phyloP scores from a whole-genome alignment of 306 rosid species.

The Lathyrus tuberosus region DNA sequence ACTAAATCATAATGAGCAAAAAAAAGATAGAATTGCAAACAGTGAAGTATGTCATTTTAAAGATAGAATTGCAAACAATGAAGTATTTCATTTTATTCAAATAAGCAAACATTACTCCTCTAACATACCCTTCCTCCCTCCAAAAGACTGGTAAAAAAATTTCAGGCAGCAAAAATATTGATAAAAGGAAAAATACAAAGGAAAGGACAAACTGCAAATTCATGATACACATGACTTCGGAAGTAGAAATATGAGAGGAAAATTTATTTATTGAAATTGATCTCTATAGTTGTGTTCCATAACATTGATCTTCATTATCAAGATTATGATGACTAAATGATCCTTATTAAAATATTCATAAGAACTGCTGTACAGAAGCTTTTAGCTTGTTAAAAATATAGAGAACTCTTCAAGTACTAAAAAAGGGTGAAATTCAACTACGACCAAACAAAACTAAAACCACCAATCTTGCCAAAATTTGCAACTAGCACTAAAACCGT shows the following conservation, averaged over 20 bases:
- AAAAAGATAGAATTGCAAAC: slow-evolving; percentile 4
- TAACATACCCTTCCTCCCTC: background rate
- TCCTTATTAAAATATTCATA: slow-evolving; percentile 2
- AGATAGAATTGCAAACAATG: background rate
- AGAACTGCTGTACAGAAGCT: background rate
- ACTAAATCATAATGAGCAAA: background rate
- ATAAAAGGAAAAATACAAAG: slow-evolving; percentile 13
- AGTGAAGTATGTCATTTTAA: background rate
- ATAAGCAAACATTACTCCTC: slow-evolving; percentile 16
- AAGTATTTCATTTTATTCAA: slow-evolving; percentile 4
- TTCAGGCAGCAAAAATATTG: slow-evolving; percentile 9
- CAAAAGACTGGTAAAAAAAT: background rate
- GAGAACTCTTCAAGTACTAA: background rate
- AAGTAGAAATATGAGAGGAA: background rate
- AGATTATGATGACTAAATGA: slow-evolving; percentile 23
- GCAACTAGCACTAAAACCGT: background rate
- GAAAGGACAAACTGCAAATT: slow-evolving; percentile 8
- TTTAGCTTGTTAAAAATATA: slow-evolving; percentile 24
- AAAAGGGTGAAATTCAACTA: background rate
- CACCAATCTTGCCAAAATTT: background rate
- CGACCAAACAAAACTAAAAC: background rate
- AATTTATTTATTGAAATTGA: slow-evolving; percentile 1
- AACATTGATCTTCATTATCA: slow-evolving; percentile 8
- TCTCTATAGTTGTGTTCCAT: background rate
- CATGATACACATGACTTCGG: no score